Evolutionary conservation across 345 rosid species (phyloP), one percentile per base, ranked within the genome.

Genomic region (Streptanthus diversifolius): DNA sequence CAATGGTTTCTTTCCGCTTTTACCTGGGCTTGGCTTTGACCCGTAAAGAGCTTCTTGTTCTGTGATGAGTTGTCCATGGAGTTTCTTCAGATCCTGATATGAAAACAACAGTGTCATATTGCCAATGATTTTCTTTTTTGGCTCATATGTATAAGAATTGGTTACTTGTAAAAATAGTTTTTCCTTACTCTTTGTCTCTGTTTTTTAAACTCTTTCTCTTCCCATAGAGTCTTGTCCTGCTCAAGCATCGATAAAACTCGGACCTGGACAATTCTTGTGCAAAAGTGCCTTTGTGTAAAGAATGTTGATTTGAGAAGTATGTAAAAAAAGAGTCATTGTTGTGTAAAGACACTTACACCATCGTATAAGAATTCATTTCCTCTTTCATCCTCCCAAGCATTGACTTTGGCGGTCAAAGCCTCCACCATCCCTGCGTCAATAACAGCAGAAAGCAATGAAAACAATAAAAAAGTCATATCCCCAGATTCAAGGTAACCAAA

Each of bases 311-410:
- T 61, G 30, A 15, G 3, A 41, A 51, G 8, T 22, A 57, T 15
- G 32, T 33, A 41, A 32, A 52, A 52, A 9, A 7, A 60, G n/a
- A 14, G 56, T 52, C 40, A 55, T 73, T 68, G 19, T 40, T 45
- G 56, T 30, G 72, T 25, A 39, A 41, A 40, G 48, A 66, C 48
- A 56, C 97, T 86, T 85, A 90, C 97, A 69, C 92, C 90, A 67
- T 90, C 95, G 48, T 86, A 90, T 47, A 81, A 79, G 80, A 90
- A 90, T 8, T 82, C 82, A n/a, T 22, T 61, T 43, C 85, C 89
- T 76, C 79, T 85, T 77, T 87, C 95, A 37, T 72, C 77, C 73
- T 90, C 95, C 97, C 97, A 87, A 19, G 82, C 84, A 11, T 14
- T 72, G 55, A 72, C 80, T 82, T 83, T 87, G 59, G 83, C 68